Conservation (phyloP, 2,329 filamentous ascomycete genomes). For the Phialophora chinensis region DNA sequence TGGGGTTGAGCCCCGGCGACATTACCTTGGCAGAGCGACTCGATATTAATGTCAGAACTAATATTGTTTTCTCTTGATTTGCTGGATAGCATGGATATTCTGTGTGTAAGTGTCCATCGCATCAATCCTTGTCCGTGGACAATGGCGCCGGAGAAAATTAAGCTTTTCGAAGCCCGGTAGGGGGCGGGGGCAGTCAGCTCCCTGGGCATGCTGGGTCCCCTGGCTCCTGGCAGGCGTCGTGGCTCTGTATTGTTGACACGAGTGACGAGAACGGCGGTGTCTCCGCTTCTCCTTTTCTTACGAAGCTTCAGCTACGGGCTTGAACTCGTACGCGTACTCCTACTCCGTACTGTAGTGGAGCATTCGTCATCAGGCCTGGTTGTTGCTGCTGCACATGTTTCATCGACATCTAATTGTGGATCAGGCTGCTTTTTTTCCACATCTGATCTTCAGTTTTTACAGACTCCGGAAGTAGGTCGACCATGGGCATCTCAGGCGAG, state of each 20-base stretch:
- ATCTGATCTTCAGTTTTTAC: not conserved
- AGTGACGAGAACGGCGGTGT: not conserved
- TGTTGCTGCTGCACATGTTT: not conserved
- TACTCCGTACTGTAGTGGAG: no score
- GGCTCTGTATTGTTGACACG: not conserved
- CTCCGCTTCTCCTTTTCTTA: not conserved
- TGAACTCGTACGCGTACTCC: not conserved
- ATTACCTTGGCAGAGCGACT: not conserved
- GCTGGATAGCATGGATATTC: no score
- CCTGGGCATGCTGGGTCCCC: no score
- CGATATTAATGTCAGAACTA: not conserved
- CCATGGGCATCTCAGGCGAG: not conserved
- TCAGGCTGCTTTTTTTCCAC: not conserved
- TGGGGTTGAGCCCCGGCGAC: not conserved
- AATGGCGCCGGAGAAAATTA: not conserved
- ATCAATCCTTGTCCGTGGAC: not conserved
- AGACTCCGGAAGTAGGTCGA: not conserved
- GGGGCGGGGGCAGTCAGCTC: not conserved
- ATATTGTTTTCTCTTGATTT: not conserved
- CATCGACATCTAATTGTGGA: constrained; percentile 1
- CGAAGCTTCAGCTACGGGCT: not conserved
- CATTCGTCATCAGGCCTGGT: not conserved
- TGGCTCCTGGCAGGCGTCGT: not conserved
- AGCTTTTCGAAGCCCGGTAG: not conserved
- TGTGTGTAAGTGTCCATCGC: not conserved